phyloP scores from a whole-genome alignment of 2,329 filamentous ascomycete genomes.

The Didymosphaeria variabile region DNA sequence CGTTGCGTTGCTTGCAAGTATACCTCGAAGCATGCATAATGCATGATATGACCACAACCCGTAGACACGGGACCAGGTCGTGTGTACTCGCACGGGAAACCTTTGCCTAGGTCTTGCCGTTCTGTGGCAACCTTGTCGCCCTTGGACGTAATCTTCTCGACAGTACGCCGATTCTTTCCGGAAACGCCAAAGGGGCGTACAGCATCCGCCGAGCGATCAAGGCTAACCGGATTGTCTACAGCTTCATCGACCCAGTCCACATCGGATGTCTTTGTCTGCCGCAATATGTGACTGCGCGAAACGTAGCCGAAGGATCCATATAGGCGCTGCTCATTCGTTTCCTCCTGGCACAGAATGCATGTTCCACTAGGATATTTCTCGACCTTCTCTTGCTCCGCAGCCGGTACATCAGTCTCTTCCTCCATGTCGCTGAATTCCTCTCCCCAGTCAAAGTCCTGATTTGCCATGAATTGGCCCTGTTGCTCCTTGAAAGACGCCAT shows the following conservation, averaged over 20 bases:
- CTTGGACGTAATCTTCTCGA: constrained; percentile 77
- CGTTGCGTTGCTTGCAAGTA: constrained; percentile 86
- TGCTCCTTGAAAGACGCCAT: constrained; percentile 99
- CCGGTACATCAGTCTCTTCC: constrained; percentile 65
- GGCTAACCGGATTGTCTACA: constrained; percentile 76
- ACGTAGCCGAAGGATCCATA: constrained; percentile 95
- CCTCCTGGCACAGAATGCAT: constrained; percentile 96
- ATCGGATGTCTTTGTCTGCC: constrained; percentile 85
- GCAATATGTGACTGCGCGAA: constrained; percentile 83
- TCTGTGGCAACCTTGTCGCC: constrained; percentile 78
- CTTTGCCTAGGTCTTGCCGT: constrained; percentile 85
- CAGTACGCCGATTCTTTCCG: constrained; percentile 79
- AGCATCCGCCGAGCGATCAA: constrained; percentile 84
- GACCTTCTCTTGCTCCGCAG: constrained; percentile 73
- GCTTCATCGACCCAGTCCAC: constrained; percentile 86
- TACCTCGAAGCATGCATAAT: constrained; percentile 92
- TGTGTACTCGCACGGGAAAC: constrained; percentile 76
- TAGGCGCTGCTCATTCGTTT: constrained; percentile 85
- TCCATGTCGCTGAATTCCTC: constrained; percentile 80
- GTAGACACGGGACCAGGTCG: constrained; percentile 82
- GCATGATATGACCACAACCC: constrained; percentile 98
- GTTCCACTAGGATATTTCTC: constrained; percentile 94
- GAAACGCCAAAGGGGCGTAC: constrained; percentile 91
- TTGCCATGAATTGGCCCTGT: constrained; percentile 92
- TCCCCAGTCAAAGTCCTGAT: constrained; percentile 88